A percentile compares a stretch with the other conserved stretches of the same genome.
Conservation (phyloP, 2,329 filamentous ascomycete genomes). For the Thielaviopsis euricoi region DNA sequence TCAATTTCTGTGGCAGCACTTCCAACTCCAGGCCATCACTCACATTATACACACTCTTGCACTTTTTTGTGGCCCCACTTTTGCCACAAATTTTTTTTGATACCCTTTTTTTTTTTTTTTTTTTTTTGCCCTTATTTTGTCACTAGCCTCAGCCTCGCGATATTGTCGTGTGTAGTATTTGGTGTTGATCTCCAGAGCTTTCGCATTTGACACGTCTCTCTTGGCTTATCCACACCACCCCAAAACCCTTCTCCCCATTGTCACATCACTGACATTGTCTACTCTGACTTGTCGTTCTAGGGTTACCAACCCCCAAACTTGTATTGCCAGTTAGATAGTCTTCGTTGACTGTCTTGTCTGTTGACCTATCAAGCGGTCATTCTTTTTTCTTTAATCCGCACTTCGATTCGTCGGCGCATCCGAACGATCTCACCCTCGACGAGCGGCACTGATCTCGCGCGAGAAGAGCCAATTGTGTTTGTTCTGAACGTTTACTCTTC, state of each 20-base stretch:
- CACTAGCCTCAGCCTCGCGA: constrained; percentile 7
- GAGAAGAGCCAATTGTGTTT: constrained; percentile 11
- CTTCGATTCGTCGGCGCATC: constrained; percentile 11
- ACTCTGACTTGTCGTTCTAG: background rate
- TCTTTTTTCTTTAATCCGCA: constrained; percentile 1
- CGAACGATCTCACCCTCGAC: constrained; percentile 11
- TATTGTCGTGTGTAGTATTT: background rate
- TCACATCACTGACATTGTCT: background rate
- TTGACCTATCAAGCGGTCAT: background rate
- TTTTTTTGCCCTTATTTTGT: background rate
- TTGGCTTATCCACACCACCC: background rate
- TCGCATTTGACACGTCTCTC: background rate
- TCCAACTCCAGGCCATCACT: background rate
- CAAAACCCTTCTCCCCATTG: background rate
- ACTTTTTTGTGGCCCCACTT: background rate
- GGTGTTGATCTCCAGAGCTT: constrained; percentile 4
- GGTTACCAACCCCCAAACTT: background rate
- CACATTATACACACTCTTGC: too few relatives aligned
- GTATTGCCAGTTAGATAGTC: background rate
- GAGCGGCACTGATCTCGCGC: constrained; percentile 13
- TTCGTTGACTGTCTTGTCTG: background rate
- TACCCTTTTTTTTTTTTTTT: background rate
- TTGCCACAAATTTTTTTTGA: background rate
- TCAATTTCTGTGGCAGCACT: background rate
- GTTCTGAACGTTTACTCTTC: constrained; percentile 12